phyloP scores from a whole-genome alignment of 257 asterid species.

The Datura wrightii region DNA sequence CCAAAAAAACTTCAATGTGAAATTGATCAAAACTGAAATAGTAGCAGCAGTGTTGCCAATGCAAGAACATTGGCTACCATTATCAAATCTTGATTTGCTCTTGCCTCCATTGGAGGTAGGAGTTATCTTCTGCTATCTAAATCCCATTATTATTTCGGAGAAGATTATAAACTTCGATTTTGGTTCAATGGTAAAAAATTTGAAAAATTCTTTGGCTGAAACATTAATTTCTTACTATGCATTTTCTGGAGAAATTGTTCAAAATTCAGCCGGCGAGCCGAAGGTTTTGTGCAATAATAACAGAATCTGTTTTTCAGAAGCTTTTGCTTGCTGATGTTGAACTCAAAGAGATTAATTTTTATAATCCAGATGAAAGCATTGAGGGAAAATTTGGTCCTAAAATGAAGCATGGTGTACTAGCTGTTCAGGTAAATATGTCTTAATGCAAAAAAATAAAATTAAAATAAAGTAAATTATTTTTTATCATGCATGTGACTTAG shows the following conservation, averaged over 20 bases:
- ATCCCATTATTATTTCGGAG: neutral
- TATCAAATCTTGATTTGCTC: conserved; percentile 33
- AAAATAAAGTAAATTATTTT: neutral
- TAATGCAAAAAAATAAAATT: neutral
- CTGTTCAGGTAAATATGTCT: conserved; percentile 28
- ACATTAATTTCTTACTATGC: conserved; percentile 32
- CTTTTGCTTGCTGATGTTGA: conserved; percentile 31
- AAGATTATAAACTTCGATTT: neutral
- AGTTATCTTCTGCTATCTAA: conserved; percentile 19
- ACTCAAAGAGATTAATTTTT: conserved; percentile 22
- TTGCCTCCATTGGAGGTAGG: conserved; percentile 26
- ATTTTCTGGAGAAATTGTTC: conserved; percentile 25
- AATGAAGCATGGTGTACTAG: conserved; percentile 26
- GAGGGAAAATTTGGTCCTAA: conserved; percentile 28
- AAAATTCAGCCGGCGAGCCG: conserved; percentile 24
- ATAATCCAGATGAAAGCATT: conserved; percentile 33
- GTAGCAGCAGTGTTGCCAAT: conserved; percentile 30
- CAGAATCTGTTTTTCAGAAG: conserved; percentile 28
- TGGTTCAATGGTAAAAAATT: neutral
- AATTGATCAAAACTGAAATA: conserved; percentile 8
- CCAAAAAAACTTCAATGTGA: neutral
- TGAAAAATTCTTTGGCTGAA: conserved; percentile 24
- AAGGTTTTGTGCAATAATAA: conserved; percentile 30
- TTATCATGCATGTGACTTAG: neutral
- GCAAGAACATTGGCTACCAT: conserved; percentile 35